Evolutionary conservation across 1,284 basidiomycete species (phyloP).

Genomic region (Wallemia hederae): DNA sequence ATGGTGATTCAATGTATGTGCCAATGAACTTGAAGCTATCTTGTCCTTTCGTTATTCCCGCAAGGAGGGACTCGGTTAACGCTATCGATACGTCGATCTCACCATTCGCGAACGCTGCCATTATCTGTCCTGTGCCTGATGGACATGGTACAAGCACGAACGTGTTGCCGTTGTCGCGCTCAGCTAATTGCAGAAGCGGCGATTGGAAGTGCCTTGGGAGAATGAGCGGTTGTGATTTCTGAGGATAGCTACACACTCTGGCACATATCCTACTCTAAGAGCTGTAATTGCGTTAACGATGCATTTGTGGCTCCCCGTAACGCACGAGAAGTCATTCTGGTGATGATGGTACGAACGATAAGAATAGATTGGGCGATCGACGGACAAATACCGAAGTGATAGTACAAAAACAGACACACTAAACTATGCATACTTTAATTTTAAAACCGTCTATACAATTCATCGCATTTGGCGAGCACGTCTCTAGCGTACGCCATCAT

Average conservation of each 20-base stretch:
- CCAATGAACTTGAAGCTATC: conserved; percentile 70
- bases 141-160: conserved; percentile 70
- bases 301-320: no score
- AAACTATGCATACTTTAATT: no score
- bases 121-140: conserved; percentile 71
- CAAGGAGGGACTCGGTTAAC: conserved; percentile 73
- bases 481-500: neutral
- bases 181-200: conserved; percentile 48
- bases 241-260: no score
- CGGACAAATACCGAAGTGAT: no score
- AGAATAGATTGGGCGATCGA: no score
- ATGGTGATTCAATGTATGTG: conserved; percentile 60
- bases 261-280: neutral
- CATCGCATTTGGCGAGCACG: neutral
- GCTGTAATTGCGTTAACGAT: neutral
- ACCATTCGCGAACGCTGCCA: conserved; percentile 44
- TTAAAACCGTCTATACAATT: neutral
- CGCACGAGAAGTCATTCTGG: no score
- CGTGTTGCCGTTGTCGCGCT: conserved; percentile 32
- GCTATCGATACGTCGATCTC: conserved; percentile 84
- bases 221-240: no score
- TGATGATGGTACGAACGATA: no score
- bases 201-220: conserved; percentile 62
- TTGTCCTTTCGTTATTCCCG: conserved; percentile 67
- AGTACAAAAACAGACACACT: no score